Base-by-base conservation (phyloP, 2,329 filamentous ascomycete species). In the Ophiocordyceps robertsii region DNA sequence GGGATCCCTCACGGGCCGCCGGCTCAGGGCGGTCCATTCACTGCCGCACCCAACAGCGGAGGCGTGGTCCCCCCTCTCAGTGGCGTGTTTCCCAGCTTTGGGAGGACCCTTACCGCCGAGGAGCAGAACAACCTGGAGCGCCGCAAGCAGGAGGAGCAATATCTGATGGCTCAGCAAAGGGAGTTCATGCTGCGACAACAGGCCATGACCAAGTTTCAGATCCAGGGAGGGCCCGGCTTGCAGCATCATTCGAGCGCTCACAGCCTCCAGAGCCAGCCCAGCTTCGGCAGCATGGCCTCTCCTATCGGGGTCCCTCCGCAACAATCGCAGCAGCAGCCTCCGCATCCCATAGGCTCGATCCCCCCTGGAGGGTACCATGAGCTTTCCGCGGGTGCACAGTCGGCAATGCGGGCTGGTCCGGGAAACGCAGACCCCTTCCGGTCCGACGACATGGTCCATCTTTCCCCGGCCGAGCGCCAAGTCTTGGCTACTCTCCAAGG, bases 71-170 rank as follows among this genome's bases (percentile, higher is more conserved):
- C 92, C 44, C 93, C 92, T 6, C 86, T 98, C 53, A 87, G 90
- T 7, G 86, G 81, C 43, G 88, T 88, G 41, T 96, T 98, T 61
- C 93, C 92, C 1, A 94, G 86, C 57, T 98, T 96, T 59, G 92
- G 92, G 6, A 88, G 92, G 8, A 98, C 93, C 1, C 69, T 98
- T 51, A 98, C 93, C 9, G 92, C 92, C 0, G 90, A 96, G 56
- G 92, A 98, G 62, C 92, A 98, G 59, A 98, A 98, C 64, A 94
- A 94, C 33, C 69, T 98, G 2, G 92, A 98, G 65, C 78, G 92
- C 42, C 76, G 92, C 41, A 98, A 98, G 68, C 92, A 98, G 60
- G 92, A 98, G 62, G 93, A 98, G 57, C 92, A 98, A 59, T 95
- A 92, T 59, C 72, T 94, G 31, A 93, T 96, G 78, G 92, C 93